Evolutionary conservation across 169 alveolate species (phyloP), one percentile per base, ranked within the genome.

Genomic region (Cyclospora cayetanensis): DNA sequence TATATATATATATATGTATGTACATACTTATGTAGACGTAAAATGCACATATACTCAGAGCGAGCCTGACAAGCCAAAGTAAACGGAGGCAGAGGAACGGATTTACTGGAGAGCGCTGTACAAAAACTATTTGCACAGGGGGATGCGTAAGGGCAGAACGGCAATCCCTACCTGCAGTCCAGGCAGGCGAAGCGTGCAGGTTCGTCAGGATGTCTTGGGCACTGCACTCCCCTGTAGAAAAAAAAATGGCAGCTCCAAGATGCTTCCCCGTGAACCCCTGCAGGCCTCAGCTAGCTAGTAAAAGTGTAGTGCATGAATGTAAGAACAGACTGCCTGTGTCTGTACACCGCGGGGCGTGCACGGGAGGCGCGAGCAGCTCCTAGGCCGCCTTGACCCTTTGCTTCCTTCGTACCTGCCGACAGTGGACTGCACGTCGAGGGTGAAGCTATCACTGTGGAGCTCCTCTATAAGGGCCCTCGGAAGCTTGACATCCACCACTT

Each of bases 111-210:
- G n/a, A n/a, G n/a, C n/a, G n/a, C n/a, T n/a, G n/a, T n/a, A n/a
- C n/a, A n/a, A n/a, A n/a, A n/a, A n/a, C n/a, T n/a, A n/a, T n/a
- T n/a, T n/a, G n/a, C n/a, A n/a, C n/a, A n/a, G n/a, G n/a, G n/a
- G n/a, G n/a, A n/a, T n/a, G n/a, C n/a, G n/a, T n/a, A n/a, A n/a
- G n/a, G n/a, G n/a, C n/a, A n/a, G n/a, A n/a, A n/a, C n/a, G n/a
- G n/a, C n/a, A n/a, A n/a, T n/a, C n/a, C n/a, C n/a, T n/a, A 68
- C 80, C 37, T 68, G 80, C 80, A 68, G 25, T 68, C 80, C 1
- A 68, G 80, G 25, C 80, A 68, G 4, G 80, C 80, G 37, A 31
- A 68, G 46, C 80, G 80, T 1, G 80, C 80, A 27, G 80, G 80
- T 35, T 68, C 52, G 18, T 29, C 37, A 3, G 52, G 20, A 25